phyloP scores from a whole-genome alignment of 2,329 filamentous ascomycete genomes.

The Beauveria caledonica region DNA sequence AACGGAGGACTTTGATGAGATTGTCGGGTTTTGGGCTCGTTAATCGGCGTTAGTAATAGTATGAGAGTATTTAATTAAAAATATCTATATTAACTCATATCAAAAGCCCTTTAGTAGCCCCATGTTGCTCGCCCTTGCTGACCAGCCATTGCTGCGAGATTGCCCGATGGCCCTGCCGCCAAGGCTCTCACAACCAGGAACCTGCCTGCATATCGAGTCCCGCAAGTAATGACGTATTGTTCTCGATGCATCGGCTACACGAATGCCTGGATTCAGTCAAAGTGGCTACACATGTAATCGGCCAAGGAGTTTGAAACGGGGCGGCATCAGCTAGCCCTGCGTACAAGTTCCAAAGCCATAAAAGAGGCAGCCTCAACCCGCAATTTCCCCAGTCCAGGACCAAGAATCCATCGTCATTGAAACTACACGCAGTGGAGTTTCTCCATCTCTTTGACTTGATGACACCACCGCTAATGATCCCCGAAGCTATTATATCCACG shows the following conservation, averaged over 20 bases:
- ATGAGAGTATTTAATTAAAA: too few species aligned
- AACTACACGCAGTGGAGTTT: neutral
- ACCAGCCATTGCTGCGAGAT: neutral
- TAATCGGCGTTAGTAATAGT: neutral
- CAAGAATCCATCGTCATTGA: neutral
- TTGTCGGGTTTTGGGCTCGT: conserved; percentile 12
- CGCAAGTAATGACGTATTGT: too few species aligned
- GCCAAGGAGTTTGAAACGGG: neutral
- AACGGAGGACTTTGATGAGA: conserved; percentile 12
- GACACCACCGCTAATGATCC: neutral
- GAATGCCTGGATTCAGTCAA: too few species aligned
- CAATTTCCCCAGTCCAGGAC: neutral
- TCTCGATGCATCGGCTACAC: too few species aligned
- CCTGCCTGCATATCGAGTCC: too few species aligned
- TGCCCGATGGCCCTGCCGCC: neutral
- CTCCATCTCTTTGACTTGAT: neutral
- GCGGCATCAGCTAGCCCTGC: neutral
- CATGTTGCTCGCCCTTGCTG: neutral
- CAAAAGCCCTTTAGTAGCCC: too few species aligned
- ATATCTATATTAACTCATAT: too few species aligned
- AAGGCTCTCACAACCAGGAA: neutral
- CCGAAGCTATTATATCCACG: neutral
- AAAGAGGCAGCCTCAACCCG: neutral
- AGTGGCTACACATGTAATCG: too few species aligned
- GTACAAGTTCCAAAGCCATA: neutral